Conservation (phyloP, 805 yeast genomes). For the Metschnikowia anglica region DNA sequence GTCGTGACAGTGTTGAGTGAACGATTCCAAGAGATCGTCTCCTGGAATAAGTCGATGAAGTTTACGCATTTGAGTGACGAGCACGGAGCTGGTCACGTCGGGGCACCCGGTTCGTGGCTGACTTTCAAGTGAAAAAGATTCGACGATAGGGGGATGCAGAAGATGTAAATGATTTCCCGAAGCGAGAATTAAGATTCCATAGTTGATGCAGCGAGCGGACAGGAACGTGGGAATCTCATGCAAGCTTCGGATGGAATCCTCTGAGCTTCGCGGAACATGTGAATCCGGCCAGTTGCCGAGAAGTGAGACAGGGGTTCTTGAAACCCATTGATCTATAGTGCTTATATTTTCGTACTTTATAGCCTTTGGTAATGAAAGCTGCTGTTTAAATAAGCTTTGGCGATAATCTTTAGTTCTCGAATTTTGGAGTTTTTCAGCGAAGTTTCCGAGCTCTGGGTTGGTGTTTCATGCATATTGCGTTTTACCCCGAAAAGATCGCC, state of each 20-base stretch:
- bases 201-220: conserved; percentile 5
- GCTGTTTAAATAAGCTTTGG: neutral
- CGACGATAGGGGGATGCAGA: neutral
- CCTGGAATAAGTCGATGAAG: conserved; percentile 18
- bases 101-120: conserved; percentile 22
- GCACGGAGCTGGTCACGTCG: conserved; percentile 7
- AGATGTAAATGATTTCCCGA: neutral
- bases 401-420: neutral
- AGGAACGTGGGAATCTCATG: conserved; percentile 5
- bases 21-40: conserved; percentile 15
- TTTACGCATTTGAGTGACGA: conserved; percentile 11
- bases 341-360: neutral
- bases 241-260: conserved; percentile 3
- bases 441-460: neutral
- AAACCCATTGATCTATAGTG: neutral
- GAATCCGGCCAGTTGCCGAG: conserved; percentile 5
- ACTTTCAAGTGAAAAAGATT: conserved; percentile 6
- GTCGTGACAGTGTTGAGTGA: conserved; percentile 13
- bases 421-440: neutral
- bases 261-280: conserved; percentile 8
- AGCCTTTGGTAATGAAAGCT: neutral
- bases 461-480: conserved; percentile 1
- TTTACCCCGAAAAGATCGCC: no score
- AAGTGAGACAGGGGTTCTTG: neutral
- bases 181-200: neutral